phyloP scores from a whole-genome alignment of 371 early-diverging fungal genomes.

The Thermomucor indicae-seudaticae region DNA sequence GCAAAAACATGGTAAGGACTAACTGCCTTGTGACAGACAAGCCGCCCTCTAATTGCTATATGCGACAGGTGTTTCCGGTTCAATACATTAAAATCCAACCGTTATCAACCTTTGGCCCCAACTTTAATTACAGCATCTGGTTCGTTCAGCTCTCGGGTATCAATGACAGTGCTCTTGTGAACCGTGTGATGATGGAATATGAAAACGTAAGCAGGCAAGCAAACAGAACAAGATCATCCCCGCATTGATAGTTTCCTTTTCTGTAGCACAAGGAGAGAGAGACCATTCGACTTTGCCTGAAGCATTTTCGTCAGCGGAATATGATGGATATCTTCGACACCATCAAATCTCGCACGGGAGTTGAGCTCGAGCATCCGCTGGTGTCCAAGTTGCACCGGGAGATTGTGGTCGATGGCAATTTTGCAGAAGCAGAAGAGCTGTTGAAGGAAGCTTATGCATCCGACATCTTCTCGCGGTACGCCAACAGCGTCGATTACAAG shows the following conservation, averaged over 20 bases:
- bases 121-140: constrained; percentile 96
- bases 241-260: constrained; percentile 6
- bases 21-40: no score
- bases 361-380: constrained; percentile 76
- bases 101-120: constrained; percentile 84
- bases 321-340: constrained; percentile 67
- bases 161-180: constrained; percentile 55
- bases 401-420: constrained; percentile 71
- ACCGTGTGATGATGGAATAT: constrained; percentile 57
- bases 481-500: constrained; percentile 59
- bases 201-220: constrained; percentile 65
- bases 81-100: constrained; percentile 94
- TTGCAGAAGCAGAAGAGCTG: constrained; percentile 65
- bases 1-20: background rate
- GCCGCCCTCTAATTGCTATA: no score
- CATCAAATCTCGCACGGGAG: constrained; percentile 57
- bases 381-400: constrained; percentile 68
- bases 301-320: constrained; percentile 84
- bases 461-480: constrained; percentile 69
- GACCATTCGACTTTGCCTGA: constrained; percentile 79
- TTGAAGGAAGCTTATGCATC: constrained; percentile 52
- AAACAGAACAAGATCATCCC: background rate
- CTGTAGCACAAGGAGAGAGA: constrained; percentile 71
- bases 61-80: constrained; percentile 69
- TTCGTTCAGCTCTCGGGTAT: constrained; percentile 85